These are phyloP conservation scores for Fusarium sulawesiense DNA, from an alignment of 2,329 filamentous ascomycete genomes.

Conservation along the genomic window DNA sequence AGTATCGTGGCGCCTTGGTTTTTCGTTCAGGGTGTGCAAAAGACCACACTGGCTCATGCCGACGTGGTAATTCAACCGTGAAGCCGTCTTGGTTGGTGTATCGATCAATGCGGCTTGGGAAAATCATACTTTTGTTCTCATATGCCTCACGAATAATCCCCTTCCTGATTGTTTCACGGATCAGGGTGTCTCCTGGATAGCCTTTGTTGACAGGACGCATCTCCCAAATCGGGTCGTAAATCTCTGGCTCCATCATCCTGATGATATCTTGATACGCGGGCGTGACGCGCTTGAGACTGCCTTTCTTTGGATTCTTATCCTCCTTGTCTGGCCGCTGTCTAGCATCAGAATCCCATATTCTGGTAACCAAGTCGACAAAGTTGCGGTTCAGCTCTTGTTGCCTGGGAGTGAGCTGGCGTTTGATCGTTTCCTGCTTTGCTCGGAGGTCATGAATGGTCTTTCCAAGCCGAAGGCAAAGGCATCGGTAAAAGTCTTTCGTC, in stretches of 20 bases:
- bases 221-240: not conserved
- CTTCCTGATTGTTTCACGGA: conserved; percentile 48
- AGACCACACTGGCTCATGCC: conserved; percentile 49
- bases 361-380: conserved; percentile 26
- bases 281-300: not conserved
- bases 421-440: not conserved
- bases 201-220: not conserved
- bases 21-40: conserved; percentile 46
- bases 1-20: conserved; percentile 50
- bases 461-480: conserved; percentile 56
- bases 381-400: conserved; percentile 19
- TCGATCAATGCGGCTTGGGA: conserved; percentile 51
- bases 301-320: conserved; percentile 15
- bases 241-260: conserved; percentile 47
- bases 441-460: conserved; percentile 44
- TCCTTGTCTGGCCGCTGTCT: conserved; percentile 31
- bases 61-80: conserved; percentile 25
- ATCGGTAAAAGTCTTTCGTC: conserved; percentile 36
- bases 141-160: conserved; percentile 58
- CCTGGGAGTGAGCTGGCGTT: conserved; percentile 16
- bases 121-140: conserved; percentile 57
- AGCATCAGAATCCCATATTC: conserved; percentile 32
- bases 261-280: conserved; percentile 48
- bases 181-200: conserved; percentile 9
- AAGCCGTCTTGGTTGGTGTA: conserved; percentile 26